Evolutionary conservation across 2,329 filamentous ascomycete species (phyloP), one percentile per base, ranked within the genome.

Genomic region (Penicillium brasilianum): DNA sequence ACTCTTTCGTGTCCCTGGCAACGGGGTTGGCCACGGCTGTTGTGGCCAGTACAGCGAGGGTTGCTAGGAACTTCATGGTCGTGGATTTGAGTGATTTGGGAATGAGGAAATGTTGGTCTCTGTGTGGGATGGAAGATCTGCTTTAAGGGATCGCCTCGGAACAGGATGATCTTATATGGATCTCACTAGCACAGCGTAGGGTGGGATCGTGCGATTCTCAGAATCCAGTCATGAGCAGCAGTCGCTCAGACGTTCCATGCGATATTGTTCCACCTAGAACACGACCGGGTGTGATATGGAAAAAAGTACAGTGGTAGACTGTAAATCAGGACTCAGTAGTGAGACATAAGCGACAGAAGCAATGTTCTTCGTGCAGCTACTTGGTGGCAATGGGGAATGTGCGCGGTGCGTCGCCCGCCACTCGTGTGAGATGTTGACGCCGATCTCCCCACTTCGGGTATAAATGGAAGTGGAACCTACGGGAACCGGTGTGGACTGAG

Each of bases 51-150:
- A 75, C 46, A 49, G 72, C 64, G 44, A 77, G 62, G 7, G 68
- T 66, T 37, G 69, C 37, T 62, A 75, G 54, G 58, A 76, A 62
- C 57, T 73, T 73, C 73, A 76, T 75, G 32, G 53, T 69, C 4
- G 58, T 22, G 18, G 50, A 39, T 6, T 32, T n/a, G 44, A 36
- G 30, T 30, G 14, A 1, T 3, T 44, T n/a, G 9, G n/a, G 14
- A 16, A 20, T 16, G 25, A 48, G 6, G 25, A 28, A 48, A 25
- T 46, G 20, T 11, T 43, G n/a, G 44, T 14, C 22, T 16, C 44
- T 7, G 44, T n/a, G 5, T 14, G 28, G 25, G 22, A 8, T 28
- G 16, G 22, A 16, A 46, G 14, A 4, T 28, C 7, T 8, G 25
- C 46, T 57, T 39, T 41, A 22, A 41, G 18, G 10, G 9, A 10